phyloP scores from a whole-genome alignment of 2,329 filamentous ascomycete species.

The Monilinia polystroma region DNA sequence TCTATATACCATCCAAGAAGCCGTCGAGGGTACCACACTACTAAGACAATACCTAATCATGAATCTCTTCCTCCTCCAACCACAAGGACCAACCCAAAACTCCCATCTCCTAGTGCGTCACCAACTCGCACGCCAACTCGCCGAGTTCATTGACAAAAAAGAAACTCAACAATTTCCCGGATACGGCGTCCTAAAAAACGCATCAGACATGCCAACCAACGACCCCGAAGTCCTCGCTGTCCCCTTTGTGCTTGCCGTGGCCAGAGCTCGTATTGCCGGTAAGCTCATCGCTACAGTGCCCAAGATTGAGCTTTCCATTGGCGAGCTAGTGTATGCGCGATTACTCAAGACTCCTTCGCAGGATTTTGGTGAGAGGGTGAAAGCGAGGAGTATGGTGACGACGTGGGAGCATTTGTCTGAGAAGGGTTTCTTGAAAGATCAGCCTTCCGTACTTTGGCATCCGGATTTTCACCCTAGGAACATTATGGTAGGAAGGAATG shows the following conservation, averaged over 20 bases:
- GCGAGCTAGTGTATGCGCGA: neutral
- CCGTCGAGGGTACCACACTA: neutral
- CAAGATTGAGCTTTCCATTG: accelerated
- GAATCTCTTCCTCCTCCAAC: neutral
- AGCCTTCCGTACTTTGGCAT: neutral
- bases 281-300: neutral
- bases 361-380: neutral
- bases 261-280: neutral
- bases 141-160: neutral
- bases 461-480: conserved; percentile 9
- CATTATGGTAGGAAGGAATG: neutral
- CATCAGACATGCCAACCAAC: neutral
- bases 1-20: neutral
- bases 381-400: neutral
- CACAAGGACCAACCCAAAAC: no score
- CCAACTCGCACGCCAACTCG: neutral
- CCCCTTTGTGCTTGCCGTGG: neutral
- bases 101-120: neutral
- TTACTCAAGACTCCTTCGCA: accelerated
- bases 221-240: neutral
- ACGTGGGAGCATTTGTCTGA: accelerated
- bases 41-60: no score
- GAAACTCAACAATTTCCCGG: neutral
- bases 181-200: neutral
- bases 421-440: neutral